These are phyloP conservation scores for Spergularia marina DNA, from an alignment of 148 eudicot genomes.

Conservation along the genomic window DNA sequence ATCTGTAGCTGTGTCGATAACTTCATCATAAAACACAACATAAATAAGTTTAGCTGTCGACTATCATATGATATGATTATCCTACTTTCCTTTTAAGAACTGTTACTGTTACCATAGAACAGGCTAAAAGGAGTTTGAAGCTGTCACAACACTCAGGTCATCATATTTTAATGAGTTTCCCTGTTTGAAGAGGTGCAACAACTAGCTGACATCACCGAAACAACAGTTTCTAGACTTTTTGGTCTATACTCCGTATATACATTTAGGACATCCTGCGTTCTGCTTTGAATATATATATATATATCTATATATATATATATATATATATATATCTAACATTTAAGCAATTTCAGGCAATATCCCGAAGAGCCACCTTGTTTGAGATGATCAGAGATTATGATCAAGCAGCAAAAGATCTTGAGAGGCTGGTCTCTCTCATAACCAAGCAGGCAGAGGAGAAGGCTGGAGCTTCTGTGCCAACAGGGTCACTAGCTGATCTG, in stretches of 20 bases:
- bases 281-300: neutral
- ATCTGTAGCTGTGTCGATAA: too few species aligned
- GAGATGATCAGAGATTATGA: slow-evolving; percentile 96
- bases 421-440: slow-evolving; percentile 54
- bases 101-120: too few species aligned
- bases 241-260: neutral
- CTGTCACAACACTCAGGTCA: too few species aligned
- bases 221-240: neutral
- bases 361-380: slow-evolving; percentile 80
- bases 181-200: neutral
- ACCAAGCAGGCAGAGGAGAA: slow-evolving; percentile 58
- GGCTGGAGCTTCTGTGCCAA: slow-evolving; percentile 36
- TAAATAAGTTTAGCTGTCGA: too few species aligned
- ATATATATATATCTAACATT: neutral
- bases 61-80: too few species aligned
- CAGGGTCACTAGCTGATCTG: slow-evolving; percentile 45
- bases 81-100: too few species aligned
- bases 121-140: too few species aligned
- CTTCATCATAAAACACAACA: too few species aligned
- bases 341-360: slow-evolving; percentile 53
- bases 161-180: neutral
- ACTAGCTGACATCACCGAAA: neutral
- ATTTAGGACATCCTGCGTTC: neutral
- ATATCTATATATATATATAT: too few species aligned
- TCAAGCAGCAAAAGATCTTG: slow-evolving; percentile 74